Evolutionary conservation across 768 basidiomycete genomes (phyloP), one percentile per base, ranked within the genome.

Genomic region (Exsudoporus frostii): DNA sequence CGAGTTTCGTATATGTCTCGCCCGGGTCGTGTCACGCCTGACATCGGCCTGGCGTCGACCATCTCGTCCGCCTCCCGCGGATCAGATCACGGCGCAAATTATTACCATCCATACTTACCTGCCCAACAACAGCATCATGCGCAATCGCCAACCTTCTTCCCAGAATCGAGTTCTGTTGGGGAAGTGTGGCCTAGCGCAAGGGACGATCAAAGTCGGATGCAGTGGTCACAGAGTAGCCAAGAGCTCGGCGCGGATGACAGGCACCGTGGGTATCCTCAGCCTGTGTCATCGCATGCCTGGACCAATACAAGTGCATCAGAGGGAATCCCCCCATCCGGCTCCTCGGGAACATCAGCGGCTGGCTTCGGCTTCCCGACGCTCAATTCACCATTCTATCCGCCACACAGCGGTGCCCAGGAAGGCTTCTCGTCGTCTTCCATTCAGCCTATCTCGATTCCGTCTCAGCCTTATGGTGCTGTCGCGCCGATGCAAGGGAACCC

Each of bases 341-440:
- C 67, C 49, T 59, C 65, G 45, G 64, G 57, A 24, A 19, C 59
- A 8, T 27, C 64, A 25, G 32, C 66, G 34, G 62, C 67, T 34
- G 53, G 40, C 41, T 77, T 64, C 61, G 39, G 58, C 46, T 78
- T 85, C 63, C 78, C 80, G 38, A 84, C 84, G 15, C 74, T 84
- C 36, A 82, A 68, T 56, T 75, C 82, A 9, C 78, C 84, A 11
- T 85, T 82, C 69, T 81, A 75, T 65, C 84, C 84, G 20, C 57
- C 59, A 39, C 70, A 72, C 48, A 64, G 65, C 45, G 65, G 70
- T 51, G 34, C 70, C 7, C 68, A 73, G 47, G 63, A 69, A 22
- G 61, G 63, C 48, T 67, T 68, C 53, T 59, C 72, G 51, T 52
- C 71, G 17, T 60, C 63, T 37, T 61, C 72, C 43, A 64, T 71